A percentile compares a stretch with the other conserved stretches of the same genome.
Conservation (phyloP, 495 filamentous ascomycete genomes). For the Penicillium ochrochloron region DNA sequence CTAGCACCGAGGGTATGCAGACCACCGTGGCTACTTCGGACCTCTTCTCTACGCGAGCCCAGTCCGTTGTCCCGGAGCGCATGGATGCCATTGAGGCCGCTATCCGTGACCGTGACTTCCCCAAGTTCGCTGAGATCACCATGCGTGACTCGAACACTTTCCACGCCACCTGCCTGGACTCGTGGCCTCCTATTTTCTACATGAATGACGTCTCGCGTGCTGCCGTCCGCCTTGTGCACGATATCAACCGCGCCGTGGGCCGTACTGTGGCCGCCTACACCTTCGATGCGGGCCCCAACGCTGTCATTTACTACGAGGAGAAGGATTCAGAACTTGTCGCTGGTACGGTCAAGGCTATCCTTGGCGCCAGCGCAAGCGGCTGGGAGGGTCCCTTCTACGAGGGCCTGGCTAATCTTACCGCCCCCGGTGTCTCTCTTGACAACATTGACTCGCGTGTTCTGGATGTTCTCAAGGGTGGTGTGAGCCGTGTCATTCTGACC, state of each 20-base stretch:
- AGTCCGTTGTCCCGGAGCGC: conserved; percentile 74
- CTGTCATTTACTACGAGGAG: conserved; percentile 91
- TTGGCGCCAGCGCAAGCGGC: conserved; percentile 57
- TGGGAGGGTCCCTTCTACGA: conserved; percentile 62
- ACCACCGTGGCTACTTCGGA: conserved; percentile 86
- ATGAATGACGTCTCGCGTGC: conserved; percentile 90
- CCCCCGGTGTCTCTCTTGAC: conserved; percentile 50
- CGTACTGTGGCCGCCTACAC: conserved; percentile 88
- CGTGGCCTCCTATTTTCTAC: conserved; percentile 96
- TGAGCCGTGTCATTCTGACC: conserved; percentile 88
- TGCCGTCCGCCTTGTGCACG: conserved; percentile 84
- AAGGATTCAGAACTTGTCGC: conserved; percentile 71
- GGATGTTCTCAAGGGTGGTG: conserved; percentile 70
- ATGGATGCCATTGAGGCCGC: conserved; percentile 90
- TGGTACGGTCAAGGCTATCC: conserved; percentile 65
- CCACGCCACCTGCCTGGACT: conserved; percentile 93
- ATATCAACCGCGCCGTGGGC: conserved; percentile 76
- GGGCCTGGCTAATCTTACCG: conserved; percentile 50
- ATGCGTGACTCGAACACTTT: conserved; percentile 97
- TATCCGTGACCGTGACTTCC: conserved; percentile 77
- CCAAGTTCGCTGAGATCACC: conserved; percentile 82
- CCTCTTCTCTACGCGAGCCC: conserved; percentile 75
- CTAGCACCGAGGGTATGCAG: conserved; percentile 92
- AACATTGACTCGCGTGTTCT: conserved; percentile 61
- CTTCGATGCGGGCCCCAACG: conserved; percentile 96